phyloP scores from a whole-genome alignment of 306 rosid genomes.

The Morella rubra region DNA sequence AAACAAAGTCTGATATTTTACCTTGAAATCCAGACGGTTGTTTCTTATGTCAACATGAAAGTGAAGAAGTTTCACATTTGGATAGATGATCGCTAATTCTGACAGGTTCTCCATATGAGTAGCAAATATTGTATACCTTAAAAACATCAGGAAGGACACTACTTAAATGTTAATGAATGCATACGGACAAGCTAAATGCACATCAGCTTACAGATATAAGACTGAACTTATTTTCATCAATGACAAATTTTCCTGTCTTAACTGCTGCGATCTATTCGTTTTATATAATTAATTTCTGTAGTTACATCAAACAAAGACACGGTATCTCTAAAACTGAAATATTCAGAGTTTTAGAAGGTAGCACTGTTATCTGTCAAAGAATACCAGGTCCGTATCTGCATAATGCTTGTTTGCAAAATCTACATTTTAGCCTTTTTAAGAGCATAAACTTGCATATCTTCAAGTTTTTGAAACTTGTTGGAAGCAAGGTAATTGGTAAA shows the following conservation, averaged over 20 bases:
- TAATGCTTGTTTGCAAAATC: neutral
- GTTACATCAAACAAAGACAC: neutral
- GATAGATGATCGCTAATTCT: slow-evolving; percentile 73
- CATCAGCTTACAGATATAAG: neutral
- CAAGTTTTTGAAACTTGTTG: neutral
- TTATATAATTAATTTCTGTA: neutral
- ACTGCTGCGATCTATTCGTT: neutral
- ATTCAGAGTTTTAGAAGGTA: neutral
- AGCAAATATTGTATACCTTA: slow-evolving; percentile 88
- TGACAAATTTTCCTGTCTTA: neutral
- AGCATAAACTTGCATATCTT: neutral
- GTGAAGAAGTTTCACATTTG: slow-evolving; percentile 91
- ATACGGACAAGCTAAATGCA: neutral
- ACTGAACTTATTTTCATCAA: slow-evolving; percentile 18
- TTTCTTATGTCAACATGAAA: slow-evolving; percentile 79
- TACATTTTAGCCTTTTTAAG: neutral
- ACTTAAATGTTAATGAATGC: slow-evolving; percentile 18
- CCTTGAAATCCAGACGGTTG: slow-evolving; percentile 85
- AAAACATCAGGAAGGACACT: slow-evolving; percentile 22
- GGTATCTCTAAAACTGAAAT: neutral
- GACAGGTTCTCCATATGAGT: slow-evolving; percentile 93
- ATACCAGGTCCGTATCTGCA: neutral
- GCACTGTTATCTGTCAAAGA: neutral
- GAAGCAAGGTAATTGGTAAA: slow-evolving; percentile 12
- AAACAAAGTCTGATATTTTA: slow-evolving; percentile 18